Evolutionary conservation across 2,329 filamentous ascomycete genomes (phyloP), one percentile per base, ranked within the genome.

Genomic region (Phialophora verrucosa): DNA sequence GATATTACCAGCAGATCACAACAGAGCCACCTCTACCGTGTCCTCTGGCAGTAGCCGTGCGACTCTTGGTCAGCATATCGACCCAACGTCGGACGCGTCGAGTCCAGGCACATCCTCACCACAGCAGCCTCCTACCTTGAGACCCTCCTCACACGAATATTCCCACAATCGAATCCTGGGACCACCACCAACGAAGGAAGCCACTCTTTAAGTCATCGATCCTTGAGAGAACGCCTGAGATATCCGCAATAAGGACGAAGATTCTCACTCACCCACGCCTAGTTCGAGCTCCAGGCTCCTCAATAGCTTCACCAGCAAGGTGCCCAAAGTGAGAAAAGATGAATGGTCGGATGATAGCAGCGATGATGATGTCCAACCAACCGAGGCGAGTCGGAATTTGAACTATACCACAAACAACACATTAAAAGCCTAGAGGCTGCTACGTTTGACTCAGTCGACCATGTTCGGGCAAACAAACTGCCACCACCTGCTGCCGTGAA

Each of bases 301-400:
- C 11, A 31, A 32, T n/a, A 3, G 25, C 27, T 54, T 29, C 10
- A 54, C 25, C 5, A 31, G 14, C 25, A 54, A 32, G 12, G 51
- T 54, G 14, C 51, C 51, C 14, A 27, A 27, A 31, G 51, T n/a
- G 51, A 31, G 23, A 31, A 31, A 54, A 29, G 51, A 54, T 3
- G 51, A 54, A 31, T 54, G 51, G 25, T 54, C 25, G 20, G 51
- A 29, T n/a, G 51, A 54, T n/a, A 54, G 51, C 25, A 54, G 51
- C 51, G 51, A 54, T 31, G 51, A 54, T 10, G 51, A 54, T 10
- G 10, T 50, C 51, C 51, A 54, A 17, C 6, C 11, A n/a, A 54
- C 11, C 51, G 27, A 54, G 51, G 27, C 14, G 51, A 54, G 51
- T 1, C 27, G 8, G 11, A 31, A 23, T 23, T 23, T 54, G 25